Base-by-base conservation (phyloP, 306 rosid genomes). In the Vicia sativa region DNA sequence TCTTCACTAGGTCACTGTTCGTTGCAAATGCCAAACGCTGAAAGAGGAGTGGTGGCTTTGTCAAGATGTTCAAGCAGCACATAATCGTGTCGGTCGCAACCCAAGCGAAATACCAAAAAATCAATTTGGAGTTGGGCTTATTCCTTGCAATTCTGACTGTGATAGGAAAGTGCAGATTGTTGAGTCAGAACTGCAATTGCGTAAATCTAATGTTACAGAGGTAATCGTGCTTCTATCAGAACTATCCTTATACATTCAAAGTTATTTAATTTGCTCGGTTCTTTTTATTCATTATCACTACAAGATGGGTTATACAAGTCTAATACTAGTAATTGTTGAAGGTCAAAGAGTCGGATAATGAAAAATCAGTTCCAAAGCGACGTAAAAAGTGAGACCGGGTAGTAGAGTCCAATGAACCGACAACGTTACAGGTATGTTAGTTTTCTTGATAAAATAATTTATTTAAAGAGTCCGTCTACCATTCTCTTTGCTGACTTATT, bases 31-130 rank as follows among this genome's bases (percentile, higher is more conserved):
- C 82, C 96, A 90, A 67, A 87, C 90, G 64, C 80, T 90, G 84
- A 92, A 86, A 86, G 87, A 83, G 71, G 98, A 92, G 83, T 90
- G n/a, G n/a, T n/a, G 96, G 96, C 56, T 82, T 23, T 92, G 98
- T 73, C 81, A 77, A 64, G 87, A 86, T 67, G 96, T 92, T 34
- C 98, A 92, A 84, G 88, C 93, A 60, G 83, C 88, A 46, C 76
- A 86, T 80, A 78, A 66, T 62, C 67, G 43, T 75, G 60, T 68
- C 13, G 91, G 85, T 72, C 45, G 67, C 75, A 75, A 84, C 78
- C 86, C 86, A 39, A 92, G 58, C 67, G 91, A 86, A 21, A 31
- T 80, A 48, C 43, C 74, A n/a, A 92, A 85, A 80, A 90, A 55
- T 82, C 98, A 87, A 75, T 92, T 81, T 71, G 98, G 96, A 56